phyloP scores from a whole-genome alignment of 129 eudicot genomes.

The Deinandra increscens region DNA sequence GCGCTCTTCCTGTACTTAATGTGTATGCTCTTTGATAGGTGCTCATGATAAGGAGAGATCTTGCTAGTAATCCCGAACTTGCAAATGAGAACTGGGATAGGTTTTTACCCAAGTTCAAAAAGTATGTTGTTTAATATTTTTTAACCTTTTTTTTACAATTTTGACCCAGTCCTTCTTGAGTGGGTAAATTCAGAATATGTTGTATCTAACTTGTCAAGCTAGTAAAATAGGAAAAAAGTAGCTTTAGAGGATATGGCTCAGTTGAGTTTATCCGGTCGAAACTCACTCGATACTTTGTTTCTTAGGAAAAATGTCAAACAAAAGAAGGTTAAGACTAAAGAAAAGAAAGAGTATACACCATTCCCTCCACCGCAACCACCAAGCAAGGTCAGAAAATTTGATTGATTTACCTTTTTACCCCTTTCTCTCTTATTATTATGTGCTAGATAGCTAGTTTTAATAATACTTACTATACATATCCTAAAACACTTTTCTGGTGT shows the following conservation, averaged over 20 bases:
- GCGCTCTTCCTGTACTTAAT: not conserved
- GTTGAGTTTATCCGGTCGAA: not conserved
- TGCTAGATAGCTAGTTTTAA: not conserved
- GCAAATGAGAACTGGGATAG: constrained; percentile 96
- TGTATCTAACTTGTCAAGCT: not conserved
- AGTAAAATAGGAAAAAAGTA: not conserved
- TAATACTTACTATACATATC: not conserved
- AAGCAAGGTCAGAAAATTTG: constrained; percentile 60
- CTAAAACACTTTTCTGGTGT: too few relatives aligned
- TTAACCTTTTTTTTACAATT: not conserved
- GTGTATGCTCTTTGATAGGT: constrained; percentile 37
- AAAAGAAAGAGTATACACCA: constrained; percentile 89
- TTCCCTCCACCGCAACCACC: constrained; percentile 96
- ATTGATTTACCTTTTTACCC: not conserved
- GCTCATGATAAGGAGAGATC: constrained; percentile 86
- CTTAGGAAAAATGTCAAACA: constrained; percentile 47
- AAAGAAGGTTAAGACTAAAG: constrained; percentile 76
- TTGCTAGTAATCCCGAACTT: constrained; percentile 81
- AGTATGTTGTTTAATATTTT: constrained; percentile 43
- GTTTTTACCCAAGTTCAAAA: constrained; percentile 83
- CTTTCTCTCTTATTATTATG: not conserved
- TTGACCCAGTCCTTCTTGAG: not conserved
- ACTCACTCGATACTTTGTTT: not conserved
- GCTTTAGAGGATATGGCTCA: not conserved
- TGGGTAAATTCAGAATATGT: not conserved